Percentiles rank a stretch among this genome's conserved stretches.
Conservation (phyloP, 2,329 filamentous ascomycete genomes). For the Phyllosticta ampelicida region DNA sequence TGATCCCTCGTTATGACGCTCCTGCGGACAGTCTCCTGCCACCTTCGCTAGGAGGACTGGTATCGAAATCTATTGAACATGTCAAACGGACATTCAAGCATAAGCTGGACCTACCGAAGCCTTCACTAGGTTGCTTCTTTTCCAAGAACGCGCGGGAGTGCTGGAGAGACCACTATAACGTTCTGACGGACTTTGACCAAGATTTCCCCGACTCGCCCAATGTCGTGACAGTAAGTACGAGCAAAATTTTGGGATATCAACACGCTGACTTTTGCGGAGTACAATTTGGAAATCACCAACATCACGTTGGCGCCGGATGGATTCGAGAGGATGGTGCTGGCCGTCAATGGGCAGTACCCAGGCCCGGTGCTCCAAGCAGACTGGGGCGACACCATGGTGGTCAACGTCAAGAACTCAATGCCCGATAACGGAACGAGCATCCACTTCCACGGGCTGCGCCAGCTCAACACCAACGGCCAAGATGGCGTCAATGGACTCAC, state of each 20-base stretch:
- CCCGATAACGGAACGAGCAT: conserved; percentile 38
- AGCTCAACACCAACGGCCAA: conserved; percentile 30
- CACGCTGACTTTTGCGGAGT: conserved; percentile 17
- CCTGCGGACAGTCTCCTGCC: background rate
- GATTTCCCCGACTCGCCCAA: conserved; percentile 31
- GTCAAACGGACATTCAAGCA: background rate
- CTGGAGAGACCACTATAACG: conserved; percentile 33
- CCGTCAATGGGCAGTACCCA: conserved; percentile 45
- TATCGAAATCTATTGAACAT: background rate
- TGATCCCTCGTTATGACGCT: background rate
- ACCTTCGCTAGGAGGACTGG: background rate
- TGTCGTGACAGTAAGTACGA: conserved; percentile 19
- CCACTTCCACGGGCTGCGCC: conserved; percentile 43
- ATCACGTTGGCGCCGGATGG: conserved; percentile 33
- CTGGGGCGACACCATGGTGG: conserved; percentile 30
- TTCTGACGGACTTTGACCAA: conserved; percentile 35
- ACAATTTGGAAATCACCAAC: conserved; percentile 33
- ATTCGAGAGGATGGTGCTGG: conserved; percentile 21
- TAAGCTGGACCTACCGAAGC: background rate
- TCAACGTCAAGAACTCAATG: conserved; percentile 28
- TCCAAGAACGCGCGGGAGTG: conserved; percentile 23
- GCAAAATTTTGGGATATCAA: conserved; percentile 13
- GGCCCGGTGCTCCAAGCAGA: conserved; percentile 38
- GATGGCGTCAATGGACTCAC: conserved; percentile 41
- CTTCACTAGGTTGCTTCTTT: background rate